phyloP scores from a whole-genome alignment of 163 green algal species.

The Volvox carteri region DNA sequence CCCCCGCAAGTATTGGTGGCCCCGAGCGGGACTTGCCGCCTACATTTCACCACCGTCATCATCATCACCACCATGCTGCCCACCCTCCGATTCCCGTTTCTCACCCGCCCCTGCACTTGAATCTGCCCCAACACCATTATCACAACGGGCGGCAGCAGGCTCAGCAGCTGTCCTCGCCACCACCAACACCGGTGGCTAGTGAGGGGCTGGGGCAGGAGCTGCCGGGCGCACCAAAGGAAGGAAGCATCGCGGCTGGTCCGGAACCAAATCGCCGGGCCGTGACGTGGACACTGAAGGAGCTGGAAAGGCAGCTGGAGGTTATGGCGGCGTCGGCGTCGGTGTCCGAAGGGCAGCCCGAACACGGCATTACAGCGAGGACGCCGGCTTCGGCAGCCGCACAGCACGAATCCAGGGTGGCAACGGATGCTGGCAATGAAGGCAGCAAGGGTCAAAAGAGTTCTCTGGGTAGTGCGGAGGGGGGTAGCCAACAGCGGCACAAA shows the following conservation, averaged over 20 bases:
- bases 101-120: too few species aligned
- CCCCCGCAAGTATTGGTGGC: too few species aligned
- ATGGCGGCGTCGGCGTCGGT: slow-evolving; percentile 6
- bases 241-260: neutral
- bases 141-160: neutral
- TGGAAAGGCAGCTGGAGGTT: slow-evolving; percentile 44
- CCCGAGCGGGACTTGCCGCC: neutral
- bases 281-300: slow-evolving; percentile 44
- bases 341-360: too few species aligned
- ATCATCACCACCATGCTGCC: neutral
- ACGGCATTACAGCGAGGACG: too few species aligned
- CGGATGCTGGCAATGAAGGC: neutral
- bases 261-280: neutral
- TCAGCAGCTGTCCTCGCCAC: neutral
- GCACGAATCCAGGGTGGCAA: too few species aligned
- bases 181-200: neutral
- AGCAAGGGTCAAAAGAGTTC: neutral
- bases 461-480: neutral
- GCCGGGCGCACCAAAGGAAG: neutral
- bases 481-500: neutral
- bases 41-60: neutral
- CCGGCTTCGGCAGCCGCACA: too few species aligned
- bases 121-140: neutral
- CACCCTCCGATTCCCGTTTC: neutral
- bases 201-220: neutral